These are phyloP conservation scores for Claviceps maximensis DNA, from an alignment of 2,329 filamentous ascomycete species.

Conservation along the genomic window DNA sequence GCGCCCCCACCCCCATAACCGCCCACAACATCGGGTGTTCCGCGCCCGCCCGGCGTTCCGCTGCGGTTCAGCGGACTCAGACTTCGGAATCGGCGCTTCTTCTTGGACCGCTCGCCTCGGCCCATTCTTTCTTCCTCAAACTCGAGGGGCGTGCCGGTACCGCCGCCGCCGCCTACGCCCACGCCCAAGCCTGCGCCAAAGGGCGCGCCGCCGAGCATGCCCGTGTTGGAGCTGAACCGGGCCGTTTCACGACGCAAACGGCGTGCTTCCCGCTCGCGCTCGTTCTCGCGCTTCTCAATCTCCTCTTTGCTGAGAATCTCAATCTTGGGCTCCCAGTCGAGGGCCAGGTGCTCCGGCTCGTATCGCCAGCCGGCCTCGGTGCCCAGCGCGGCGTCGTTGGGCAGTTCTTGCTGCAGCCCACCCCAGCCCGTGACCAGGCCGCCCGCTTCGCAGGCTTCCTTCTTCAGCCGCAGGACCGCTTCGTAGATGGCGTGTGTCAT, in stretches of 20 bases:
- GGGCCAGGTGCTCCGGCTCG: conserved; percentile 77
- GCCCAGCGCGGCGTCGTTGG: conserved; percentile 80
- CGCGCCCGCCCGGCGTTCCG: conserved; percentile 53
- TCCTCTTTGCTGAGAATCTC: conserved; percentile 83
- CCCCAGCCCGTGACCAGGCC: conserved; percentile 67
- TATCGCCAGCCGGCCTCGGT: conserved; percentile 85
- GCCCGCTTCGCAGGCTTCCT: conserved; percentile 88
- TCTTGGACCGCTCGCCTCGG: conserved; percentile 83
- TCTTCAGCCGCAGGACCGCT: conserved; percentile 81
- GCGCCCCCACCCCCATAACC: conserved; percentile 58
- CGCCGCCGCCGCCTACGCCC: too few relatives aligned
- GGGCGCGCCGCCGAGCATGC: conserved; percentile 65
- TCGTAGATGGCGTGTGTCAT: conserved; percentile 97
- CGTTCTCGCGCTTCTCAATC: conserved; percentile 91
- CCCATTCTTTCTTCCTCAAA: conserved; percentile 74
- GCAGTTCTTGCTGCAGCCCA: conserved; percentile 49
- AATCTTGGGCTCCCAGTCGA: conserved; percentile 74
- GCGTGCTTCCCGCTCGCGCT: conserved; percentile 81
- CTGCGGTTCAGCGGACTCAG: conserved; percentile 62
- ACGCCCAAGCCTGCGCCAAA: conserved; percentile 24
- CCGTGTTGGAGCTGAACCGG: conserved; percentile 74
- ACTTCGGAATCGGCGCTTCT: conserved; percentile 85
- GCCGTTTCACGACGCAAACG: conserved; percentile 82
- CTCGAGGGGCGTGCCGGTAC: conserved; percentile 36
- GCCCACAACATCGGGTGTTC: conserved; percentile 67